Evolutionary conservation across 2,329 filamentous ascomycete species (phyloP).

Genomic region (Pezicula neosporulosa): DNA sequence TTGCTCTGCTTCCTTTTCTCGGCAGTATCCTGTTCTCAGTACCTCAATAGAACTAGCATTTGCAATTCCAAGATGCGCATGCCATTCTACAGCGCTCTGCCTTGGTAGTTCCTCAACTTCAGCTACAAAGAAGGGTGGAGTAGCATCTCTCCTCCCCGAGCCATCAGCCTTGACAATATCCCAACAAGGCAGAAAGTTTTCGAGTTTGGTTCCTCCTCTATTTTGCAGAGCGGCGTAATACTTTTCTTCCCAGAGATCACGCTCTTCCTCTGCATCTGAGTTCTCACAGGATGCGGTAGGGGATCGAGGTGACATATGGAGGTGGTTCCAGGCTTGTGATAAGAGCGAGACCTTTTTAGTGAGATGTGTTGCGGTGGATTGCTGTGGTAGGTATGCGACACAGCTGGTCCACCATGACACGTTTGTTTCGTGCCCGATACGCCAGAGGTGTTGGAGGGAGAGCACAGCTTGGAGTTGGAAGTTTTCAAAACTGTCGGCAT

Average conservation of each 20-base stretch:
- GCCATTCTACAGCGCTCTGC: constrained; percentile 78
- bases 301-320: constrained; percentile 22
- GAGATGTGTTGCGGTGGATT: constrained; percentile 20
- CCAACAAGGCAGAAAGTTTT: constrained; percentile 47
- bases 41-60: constrained; percentile 14
- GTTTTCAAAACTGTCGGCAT: constrained; percentile 12
- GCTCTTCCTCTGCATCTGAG: constrained; percentile 49
- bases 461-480: constrained; percentile 62
- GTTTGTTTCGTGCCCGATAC: constrained; percentile 69
- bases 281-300: constrained; percentile 24
- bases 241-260: constrained; percentile 67
- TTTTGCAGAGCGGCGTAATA: constrained; percentile 47
- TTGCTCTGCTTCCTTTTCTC: background rate
- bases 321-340: constrained; percentile 42
- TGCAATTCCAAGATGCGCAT: constrained; percentile 58
- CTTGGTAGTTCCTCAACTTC: constrained; percentile 77
- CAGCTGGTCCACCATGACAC: constrained; percentile 73
- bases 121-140: constrained; percentile 68
- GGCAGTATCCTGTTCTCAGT: background rate
- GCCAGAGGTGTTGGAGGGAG: constrained; percentile 84
- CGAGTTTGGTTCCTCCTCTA: constrained; percentile 13
- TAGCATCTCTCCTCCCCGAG: constrained; percentile 24
- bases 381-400: constrained; percentile 66
- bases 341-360: constrained; percentile 37
- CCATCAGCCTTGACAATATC: constrained; percentile 32